A percentile compares a stretch with the other conserved stretches of the same genome.
Conservation (phyloP, 805 yeast species). For the Dipodascus geniculatus region DNA sequence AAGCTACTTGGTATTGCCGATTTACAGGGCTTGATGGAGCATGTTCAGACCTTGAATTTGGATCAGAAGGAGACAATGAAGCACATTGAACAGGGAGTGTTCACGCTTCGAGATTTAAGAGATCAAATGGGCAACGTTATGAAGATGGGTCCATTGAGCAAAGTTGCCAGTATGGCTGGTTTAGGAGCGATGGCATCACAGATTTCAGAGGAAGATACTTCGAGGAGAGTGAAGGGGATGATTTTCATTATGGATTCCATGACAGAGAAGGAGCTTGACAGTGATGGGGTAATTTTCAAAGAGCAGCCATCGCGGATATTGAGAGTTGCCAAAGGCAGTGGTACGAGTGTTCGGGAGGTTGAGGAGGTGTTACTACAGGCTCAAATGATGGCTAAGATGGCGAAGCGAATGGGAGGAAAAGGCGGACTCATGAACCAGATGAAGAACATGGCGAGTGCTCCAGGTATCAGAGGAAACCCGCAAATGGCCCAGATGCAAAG, state of each 20-base stretch:
- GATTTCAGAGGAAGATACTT: constrained; percentile 85
- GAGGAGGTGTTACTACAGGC: constrained; percentile 88
- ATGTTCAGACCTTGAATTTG: constrained; percentile 74
- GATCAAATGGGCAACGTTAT: constrained; percentile 89
- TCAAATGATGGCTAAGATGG: constrained; percentile 90
- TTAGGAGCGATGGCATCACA: constrained; percentile 73
- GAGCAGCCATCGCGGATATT: constrained; percentile 77
- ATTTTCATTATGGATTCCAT: constrained; percentile 88
- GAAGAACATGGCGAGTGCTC: constrained; percentile 26
- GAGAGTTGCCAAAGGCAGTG: constrained; percentile 90
- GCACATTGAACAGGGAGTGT: constrained; percentile 88
- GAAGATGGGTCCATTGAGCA: constrained; percentile 94
- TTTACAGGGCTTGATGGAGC: constrained; percentile 86
- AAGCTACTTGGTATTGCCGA: constrained; percentile 92
- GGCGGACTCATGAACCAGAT: constrained; percentile 39
- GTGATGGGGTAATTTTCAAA: constrained; percentile 73
- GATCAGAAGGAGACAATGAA: constrained; percentile 81
- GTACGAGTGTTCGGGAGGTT: constrained; percentile 83
- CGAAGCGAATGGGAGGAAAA: constrained; percentile 49
- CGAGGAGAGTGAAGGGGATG: constrained; percentile 75
- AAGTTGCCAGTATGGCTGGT: constrained; percentile 95
- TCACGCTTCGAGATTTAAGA: constrained; percentile 82
- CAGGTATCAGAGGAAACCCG: constrained; percentile 26
- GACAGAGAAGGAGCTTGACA: constrained; percentile 84
- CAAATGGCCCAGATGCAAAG: constrained; percentile 37